Evolutionary conservation across 495 filamentous ascomycete species (phyloP), one percentile per base, ranked within the genome.

Genomic region (Podospora fimiseda): DNA sequence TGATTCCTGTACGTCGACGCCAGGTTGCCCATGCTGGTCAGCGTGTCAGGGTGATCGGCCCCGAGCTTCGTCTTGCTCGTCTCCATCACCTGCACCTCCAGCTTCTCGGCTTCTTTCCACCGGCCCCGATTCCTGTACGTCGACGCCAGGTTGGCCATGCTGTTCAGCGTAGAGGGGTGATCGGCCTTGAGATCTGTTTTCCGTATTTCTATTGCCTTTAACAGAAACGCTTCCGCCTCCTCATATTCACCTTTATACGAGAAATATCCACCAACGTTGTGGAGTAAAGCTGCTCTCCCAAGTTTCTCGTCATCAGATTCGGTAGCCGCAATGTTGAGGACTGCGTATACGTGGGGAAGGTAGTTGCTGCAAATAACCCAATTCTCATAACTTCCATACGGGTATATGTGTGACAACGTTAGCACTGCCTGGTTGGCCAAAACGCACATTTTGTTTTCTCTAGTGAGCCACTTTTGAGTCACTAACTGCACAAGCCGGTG

Each of bases 401-500:
- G 75, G 51, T 70, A 72, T 7, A 9, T 22, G 14, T 62, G 43
- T 40, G 65, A 50, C 16, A 74, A 43, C 11, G 60, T 38, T n/a
- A 65, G 15, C 15, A 74, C 36, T n/a, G 66, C 65, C 36, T 66
- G 51, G 9, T 62, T 52, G 38, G 62, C 60, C 57, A 70, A 74
- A 2, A 47, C 21, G 11, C 51, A 48, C 22, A 65, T 43, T 5
- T 30, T 49, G 5, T 52, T 60, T 19, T 69, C 54, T 3, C 51
- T 55, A 9, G 59, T 52, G 2, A 79, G 60, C 75, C 73, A 79
- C 52, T 69, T 74, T 30, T 61, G 69, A 3, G 64, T 68, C 2
- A 69, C 66, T n/a, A 77, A 47, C 45, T 77, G 75, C 15, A 79
- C 70, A 4, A 78, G 58, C 37, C 70, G 63, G 60, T 78, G 74